These are phyloP conservation scores for Chaetomiaceae sp. DNA, from an alignment of 2,329 filamentous ascomycete genomes.

Conservation along the genomic window DNA sequence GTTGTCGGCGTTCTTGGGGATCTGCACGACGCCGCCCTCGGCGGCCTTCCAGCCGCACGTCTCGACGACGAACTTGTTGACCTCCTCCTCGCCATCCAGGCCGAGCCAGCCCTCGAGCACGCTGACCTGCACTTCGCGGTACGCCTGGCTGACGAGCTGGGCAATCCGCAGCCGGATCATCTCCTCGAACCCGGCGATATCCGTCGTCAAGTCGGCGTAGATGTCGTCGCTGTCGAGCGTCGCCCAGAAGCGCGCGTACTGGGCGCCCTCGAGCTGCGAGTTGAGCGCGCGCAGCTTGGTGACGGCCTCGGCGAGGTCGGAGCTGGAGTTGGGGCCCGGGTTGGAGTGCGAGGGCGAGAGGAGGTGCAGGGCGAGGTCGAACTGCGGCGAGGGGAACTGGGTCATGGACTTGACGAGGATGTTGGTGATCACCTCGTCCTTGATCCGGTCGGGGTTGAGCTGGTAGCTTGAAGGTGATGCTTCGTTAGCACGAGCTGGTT, in stretches of 20 bases:
- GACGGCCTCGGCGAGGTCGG: slow-evolving; percentile 83
- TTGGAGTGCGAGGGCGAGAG: slow-evolving; percentile 78
- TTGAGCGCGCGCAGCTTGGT: slow-evolving; percentile 80
- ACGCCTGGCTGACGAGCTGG: slow-evolving; percentile 75
- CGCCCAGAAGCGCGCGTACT: slow-evolving; percentile 90
- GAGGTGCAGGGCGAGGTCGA: slow-evolving; percentile 88
- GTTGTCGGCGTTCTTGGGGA: slow-evolving; percentile 93
- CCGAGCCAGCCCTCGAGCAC: slow-evolving; percentile 74
- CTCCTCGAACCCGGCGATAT: slow-evolving; percentile 93
- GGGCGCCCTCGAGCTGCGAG: slow-evolving; percentile 80
- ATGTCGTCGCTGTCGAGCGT: slow-evolving; percentile 90
- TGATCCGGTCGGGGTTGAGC: slow-evolving; percentile 97
- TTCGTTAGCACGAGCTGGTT: slow-evolving; percentile 2
- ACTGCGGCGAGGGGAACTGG: slow-evolving; percentile 93
- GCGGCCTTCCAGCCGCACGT: slow-evolving; percentile 85
- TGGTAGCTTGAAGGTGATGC: slow-evolving; percentile 69
- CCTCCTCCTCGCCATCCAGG: slow-evolving; percentile 56
- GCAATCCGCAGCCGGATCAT: slow-evolving; percentile 86
- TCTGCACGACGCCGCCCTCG: slow-evolving; percentile 57
- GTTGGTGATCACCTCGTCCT: slow-evolving; percentile 97
- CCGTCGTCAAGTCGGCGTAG: slow-evolving; percentile 91
- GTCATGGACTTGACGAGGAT: slow-evolving; percentile 97
- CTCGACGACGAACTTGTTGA: slow-evolving; percentile 75
- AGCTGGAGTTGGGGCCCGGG: slow-evolving; percentile 55
- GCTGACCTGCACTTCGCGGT: slow-evolving; percentile 64